Base-by-base conservation (phyloP, 2,329 filamentous ascomycete genomes). In the Colletotrichum sp. region DNA sequence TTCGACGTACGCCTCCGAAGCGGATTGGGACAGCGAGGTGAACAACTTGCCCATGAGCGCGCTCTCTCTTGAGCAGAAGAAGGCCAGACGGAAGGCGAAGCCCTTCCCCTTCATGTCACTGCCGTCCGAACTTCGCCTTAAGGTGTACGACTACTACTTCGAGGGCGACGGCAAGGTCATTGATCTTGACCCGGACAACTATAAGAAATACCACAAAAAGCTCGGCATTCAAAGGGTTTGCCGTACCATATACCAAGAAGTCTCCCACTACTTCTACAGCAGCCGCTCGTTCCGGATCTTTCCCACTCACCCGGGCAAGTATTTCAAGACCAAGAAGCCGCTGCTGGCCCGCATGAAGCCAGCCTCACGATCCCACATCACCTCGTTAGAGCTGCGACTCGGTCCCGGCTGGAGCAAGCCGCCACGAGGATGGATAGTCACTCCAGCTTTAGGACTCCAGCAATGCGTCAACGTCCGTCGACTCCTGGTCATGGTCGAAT, bases 271-370 rank as follows among this genome's bases (percentile, higher is more conserved):
- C 77, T 94, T 95, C 82, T 95, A 94, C 84, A 90, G 90, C 81
- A 88, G 87, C 10, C 89, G 90, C 69, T 88, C 89, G 0, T 90
- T 94, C 69, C 92, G 93, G 71, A 82, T 96, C 44, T 95, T 95
- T 80, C 93, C 93, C 15, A 92, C 89, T 5, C 87, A 90, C 26
- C 90, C 90, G 7, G 92, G 92, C 60, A 88, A 90, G 52, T 92
- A 93, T 84, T 94, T 94, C 86, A 93, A 95, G 84, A 92, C 92
- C 34, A 95, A 95, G 85, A 91, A 91, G 79, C 94, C 94, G 2
- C 86, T 96, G 1, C 87, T 96, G 32, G 90, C 92, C 8, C 92
- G 94, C 22, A 84, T 96, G 71, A 91, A 92, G 24, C 84, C 90
- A 0, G 86, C 85, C 34, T 93, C 94, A 82, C 90, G 93, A 39